Evolutionary conservation across 2,329 filamentous ascomycete species (phyloP).

Genomic region (Aspergillus tanneri): DNA sequence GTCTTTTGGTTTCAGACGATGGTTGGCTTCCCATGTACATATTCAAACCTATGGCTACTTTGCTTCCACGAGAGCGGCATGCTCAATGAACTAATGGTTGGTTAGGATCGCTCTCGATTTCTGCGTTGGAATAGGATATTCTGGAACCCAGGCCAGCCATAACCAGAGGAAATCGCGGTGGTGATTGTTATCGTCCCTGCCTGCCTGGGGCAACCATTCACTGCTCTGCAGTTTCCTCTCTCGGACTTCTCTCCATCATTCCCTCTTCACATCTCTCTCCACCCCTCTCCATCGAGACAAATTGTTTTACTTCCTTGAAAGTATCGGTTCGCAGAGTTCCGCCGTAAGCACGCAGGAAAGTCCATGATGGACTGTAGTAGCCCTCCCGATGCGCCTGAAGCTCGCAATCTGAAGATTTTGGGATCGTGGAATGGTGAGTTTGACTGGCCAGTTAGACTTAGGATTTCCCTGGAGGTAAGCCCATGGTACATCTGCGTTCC

Average conservation of each 20-base stretch:
- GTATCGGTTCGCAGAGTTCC: too few relatives aligned
- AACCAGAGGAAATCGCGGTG: too few relatives aligned
- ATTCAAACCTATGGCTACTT: neutral
- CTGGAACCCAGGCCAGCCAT: too few relatives aligned
- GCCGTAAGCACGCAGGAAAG: too few relatives aligned
- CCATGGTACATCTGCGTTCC: neutral
- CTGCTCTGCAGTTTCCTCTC: conserved; percentile 6
- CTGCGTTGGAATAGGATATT: too few relatives aligned
- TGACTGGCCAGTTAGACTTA: conserved; percentile 25
- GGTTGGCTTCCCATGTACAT: neutral
- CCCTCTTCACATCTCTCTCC: neutral
- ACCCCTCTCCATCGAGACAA: too few relatives aligned
- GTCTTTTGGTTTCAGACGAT: neutral
- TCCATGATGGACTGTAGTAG: neutral
- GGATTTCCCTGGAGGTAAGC: conserved; percentile 34
- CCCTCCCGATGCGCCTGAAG: conserved; percentile 13
- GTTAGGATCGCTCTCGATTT: too few relatives aligned
- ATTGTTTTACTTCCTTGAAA: too few relatives aligned
- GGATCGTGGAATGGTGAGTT: conserved; percentile 33
- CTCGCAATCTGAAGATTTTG: conserved; percentile 32
- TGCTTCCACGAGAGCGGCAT: neutral
- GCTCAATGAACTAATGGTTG: neutral
- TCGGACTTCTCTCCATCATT: neutral
- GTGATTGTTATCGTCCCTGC: neutral
- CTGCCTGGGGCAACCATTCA: conserved; percentile 1